Percentiles rank a stretch among this genome's conserved stretches.
Evolutionary conservation across 148 eudicot species (phyloP).

Genomic region (Silene latifolia): DNA sequence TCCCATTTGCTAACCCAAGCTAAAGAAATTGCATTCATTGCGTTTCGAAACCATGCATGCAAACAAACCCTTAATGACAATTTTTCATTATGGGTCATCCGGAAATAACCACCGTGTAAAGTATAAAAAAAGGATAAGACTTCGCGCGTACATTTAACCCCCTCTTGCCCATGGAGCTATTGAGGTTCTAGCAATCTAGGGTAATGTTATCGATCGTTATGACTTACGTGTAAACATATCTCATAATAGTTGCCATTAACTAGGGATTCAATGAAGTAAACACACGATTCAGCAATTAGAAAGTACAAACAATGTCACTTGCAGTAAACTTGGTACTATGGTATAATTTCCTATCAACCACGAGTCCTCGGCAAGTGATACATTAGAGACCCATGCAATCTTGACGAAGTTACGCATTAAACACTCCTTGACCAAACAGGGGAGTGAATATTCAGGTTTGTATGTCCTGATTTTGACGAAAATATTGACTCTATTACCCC

Average conservation of each 20-base stretch:
- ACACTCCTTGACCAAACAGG: neutral
- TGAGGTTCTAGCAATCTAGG: too few species aligned
- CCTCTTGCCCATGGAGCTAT: too few species aligned
- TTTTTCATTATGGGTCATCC: too few species aligned
- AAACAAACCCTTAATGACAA: too few species aligned
- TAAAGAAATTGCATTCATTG: too few species aligned
- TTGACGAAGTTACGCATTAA: neutral
- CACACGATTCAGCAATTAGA: neutral
- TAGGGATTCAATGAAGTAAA: neutral
- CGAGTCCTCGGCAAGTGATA: neutral
- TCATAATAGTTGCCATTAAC: neutral
- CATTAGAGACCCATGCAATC: neutral
- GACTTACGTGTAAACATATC: too few species aligned
- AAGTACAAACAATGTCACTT: constrained; percentile 2
- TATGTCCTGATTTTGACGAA: neutral
- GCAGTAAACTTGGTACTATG: neutral
- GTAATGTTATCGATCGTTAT: too few species aligned
- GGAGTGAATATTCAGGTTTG: neutral
- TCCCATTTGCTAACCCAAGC: too few species aligned
- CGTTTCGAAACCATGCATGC: too few species aligned
- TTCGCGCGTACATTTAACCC: too few species aligned
- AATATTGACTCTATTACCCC: constrained; percentile 15
- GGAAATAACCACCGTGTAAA: too few species aligned
- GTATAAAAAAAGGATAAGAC: neutral
- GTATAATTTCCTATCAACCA: neutral